Evolutionary conservation across 257 asterid species (phyloP).

Genomic region (Apocynum venetum): DNA sequence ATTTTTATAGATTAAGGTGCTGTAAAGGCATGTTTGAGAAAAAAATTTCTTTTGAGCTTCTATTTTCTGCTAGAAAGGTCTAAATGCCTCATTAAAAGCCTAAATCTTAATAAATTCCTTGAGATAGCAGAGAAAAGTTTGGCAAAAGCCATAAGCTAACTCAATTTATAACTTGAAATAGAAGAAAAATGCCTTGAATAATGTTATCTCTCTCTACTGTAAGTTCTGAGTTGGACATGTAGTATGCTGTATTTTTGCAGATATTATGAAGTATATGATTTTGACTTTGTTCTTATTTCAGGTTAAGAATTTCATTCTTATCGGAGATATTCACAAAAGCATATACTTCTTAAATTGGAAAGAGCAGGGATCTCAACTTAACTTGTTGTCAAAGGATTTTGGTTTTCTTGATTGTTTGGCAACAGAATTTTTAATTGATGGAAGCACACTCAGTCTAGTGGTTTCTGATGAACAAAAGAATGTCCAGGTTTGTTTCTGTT

Average conservation of each 20-base stretch:
- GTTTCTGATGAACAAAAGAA: slow-evolving; percentile 98
- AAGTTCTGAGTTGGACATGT: slow-evolving; percentile 4
- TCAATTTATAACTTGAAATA: too few species aligned
- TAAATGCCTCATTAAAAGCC: too few species aligned
- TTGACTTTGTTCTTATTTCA: slow-evolving; percentile 33
- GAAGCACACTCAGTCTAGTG: slow-evolving; percentile 88
- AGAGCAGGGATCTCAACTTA: slow-evolving; percentile 93
- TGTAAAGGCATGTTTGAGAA: too few species aligned
- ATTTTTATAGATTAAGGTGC: too few species aligned
- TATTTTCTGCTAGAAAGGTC: too few species aligned
- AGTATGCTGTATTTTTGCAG: background rate
- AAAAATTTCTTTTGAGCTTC: too few species aligned
- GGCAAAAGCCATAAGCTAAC: too few species aligned
- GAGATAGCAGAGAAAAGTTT: too few species aligned
- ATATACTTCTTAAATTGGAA: slow-evolving; percentile 97
- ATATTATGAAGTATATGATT: slow-evolving; percentile 13
- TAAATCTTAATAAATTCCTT: too few species aligned
- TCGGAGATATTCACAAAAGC: slow-evolving; percentile 96
- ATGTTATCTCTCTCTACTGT: too few species aligned
- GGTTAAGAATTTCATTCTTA: slow-evolving; percentile 94
- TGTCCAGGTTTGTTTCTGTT: slow-evolving; percentile 64
- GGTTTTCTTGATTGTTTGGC: slow-evolving; percentile 91
- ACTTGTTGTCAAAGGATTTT: slow-evolving; percentile 87
- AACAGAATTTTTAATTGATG: slow-evolving; percentile 92
- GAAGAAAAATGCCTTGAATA: too few species aligned